Evolutionary conservation across 139 green algal genomes (phyloP).

Genomic region (Chlamydomonas sp.): DNA sequence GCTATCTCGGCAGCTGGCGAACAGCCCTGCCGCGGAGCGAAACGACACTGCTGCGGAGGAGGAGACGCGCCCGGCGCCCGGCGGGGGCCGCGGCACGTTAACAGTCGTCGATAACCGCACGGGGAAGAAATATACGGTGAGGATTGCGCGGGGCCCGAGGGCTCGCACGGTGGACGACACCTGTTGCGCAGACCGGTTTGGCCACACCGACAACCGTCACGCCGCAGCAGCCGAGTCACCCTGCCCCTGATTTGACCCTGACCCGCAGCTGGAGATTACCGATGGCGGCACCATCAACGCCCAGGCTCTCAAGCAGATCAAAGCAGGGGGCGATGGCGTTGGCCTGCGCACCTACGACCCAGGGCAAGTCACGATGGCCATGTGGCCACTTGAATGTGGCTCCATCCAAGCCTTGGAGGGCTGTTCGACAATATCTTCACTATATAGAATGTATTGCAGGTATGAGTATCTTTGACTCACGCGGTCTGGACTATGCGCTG

Average conservation of each 20-base stretch:
- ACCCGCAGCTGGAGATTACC: slow-evolving; percentile 77
- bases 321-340: slow-evolving; percentile 87
- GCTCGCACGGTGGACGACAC: not conserved
- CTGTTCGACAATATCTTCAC: not conserved
- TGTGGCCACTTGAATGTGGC: not conserved
- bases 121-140: slow-evolving; percentile 88
- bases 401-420: not conserved
- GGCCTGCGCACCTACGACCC: slow-evolving; percentile 89
- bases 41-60: slow-evolving; percentile 38
- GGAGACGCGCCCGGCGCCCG: slow-evolving; percentile 53
- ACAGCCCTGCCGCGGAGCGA: not conserved
- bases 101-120: slow-evolving; percentile 89
- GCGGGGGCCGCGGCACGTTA: slow-evolving; percentile 77
- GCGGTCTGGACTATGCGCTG: too few relatives aligned
- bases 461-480: not conserved
- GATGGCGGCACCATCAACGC: slow-evolving; percentile 89
- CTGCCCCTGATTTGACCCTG: not conserved
- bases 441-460: too few relatives aligned
- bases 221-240: slow-evolving; percentile 4
- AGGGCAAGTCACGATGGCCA: slow-evolving; percentile 59
- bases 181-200: too few relatives aligned
- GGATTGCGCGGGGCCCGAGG: not conserved
- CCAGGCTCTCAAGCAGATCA: slow-evolving; percentile 92
- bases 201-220: not conserved
- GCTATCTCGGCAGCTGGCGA: slow-evolving; percentile 13